Evolutionary conservation across 2,329 filamentous ascomycete species (phyloP).

Genomic region (Hypoxylon sp.): DNA sequence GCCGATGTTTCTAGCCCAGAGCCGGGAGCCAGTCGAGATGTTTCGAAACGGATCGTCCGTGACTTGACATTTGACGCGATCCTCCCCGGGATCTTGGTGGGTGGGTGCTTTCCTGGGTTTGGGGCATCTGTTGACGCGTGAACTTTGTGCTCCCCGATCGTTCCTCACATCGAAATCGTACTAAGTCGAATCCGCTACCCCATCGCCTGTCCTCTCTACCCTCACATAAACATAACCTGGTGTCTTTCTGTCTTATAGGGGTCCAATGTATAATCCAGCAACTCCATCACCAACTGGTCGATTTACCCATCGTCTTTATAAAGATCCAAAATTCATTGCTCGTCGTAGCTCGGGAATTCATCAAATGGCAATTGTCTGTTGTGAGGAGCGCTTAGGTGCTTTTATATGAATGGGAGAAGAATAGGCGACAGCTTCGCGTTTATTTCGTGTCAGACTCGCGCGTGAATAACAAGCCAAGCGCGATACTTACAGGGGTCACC

Average conservation of each 20-base stretch:
- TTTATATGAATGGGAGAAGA: slow-evolving; percentile 50
- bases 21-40: slow-evolving; percentile 23
- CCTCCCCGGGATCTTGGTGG: slow-evolving; percentile 18
- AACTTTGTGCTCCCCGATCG: slow-evolving; percentile 23
- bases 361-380: slow-evolving; percentile 22
- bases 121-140: slow-evolving; percentile 31
- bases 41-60: slow-evolving; percentile 45
- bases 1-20: slow-evolving; percentile 18
- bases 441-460: slow-evolving; percentile 54
- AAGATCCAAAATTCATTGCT: slow-evolving; percentile 22
- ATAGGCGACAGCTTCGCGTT: slow-evolving; percentile 49
- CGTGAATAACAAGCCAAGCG: slow-evolving; percentile 45
- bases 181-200: neutral
- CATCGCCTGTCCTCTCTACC: slow-evolving; percentile 1
- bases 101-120: slow-evolving; percentile 25
- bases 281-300: slow-evolving; percentile 5
- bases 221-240: neutral
- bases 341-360: slow-evolving; percentile 22
- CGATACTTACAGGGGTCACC: slow-evolving; percentile 24
- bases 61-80: slow-evolving; percentile 28
- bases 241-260: slow-evolving; percentile 7
- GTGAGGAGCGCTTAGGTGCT: slow-evolving; percentile 43
- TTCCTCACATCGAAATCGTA: slow-evolving; percentile 13
- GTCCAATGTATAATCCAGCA: slow-evolving; percentile 18
- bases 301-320: slow-evolving; percentile 5